Percentiles rank a stretch among this genome's conserved stretches.
These are phyloP conservation scores for Ceratobasidium sp. DNA, from an alignment of 1,284 basidiomycete species.

Conservation along the genomic window DNA sequence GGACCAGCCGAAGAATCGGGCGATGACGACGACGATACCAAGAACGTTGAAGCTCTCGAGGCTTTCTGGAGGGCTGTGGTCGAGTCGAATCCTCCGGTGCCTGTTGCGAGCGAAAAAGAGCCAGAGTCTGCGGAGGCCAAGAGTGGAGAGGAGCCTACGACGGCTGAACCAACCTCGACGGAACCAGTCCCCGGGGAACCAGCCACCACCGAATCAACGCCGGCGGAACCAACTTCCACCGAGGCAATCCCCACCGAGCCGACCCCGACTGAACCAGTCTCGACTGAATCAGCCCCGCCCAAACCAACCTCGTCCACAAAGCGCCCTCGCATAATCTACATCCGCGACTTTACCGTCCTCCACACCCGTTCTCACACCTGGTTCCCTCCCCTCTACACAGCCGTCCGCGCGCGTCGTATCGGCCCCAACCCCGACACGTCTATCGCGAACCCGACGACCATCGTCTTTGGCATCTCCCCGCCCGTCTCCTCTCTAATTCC, in stretches of 20 bases:
- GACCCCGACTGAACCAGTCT: not conserved
- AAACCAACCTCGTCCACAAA: not conserved
- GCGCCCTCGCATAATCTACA: constrained; percentile 83
- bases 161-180: constrained; percentile 11
- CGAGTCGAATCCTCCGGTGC: constrained; percentile 65
- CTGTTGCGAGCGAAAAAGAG: no score
- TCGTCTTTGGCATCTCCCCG: constrained; percentile 81
- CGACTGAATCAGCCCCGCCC: no score
- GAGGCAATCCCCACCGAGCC: not conserved
- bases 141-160: no score
- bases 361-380: constrained; percentile 78
- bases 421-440: constrained; percentile 59
- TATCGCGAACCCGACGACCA: constrained; percentile 76
- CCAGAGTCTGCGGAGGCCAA: no score
- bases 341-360: constrained; percentile 84
- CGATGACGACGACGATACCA: no score
- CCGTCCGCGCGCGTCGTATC: constrained; percentile 78
- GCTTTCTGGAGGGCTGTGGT: no score
- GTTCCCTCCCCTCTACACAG: constrained; percentile 82
- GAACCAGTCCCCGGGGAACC: not conserved
- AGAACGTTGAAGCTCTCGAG: no score
- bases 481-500: not conserved
- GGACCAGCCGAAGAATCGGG: no score
- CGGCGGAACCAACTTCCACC: constrained; percentile 8
- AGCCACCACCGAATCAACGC: constrained; percentile 6